Evolutionary conservation across 176 grass and related monocot species (phyloP).

Genomic region (Aegilops sharonensis): DNA sequence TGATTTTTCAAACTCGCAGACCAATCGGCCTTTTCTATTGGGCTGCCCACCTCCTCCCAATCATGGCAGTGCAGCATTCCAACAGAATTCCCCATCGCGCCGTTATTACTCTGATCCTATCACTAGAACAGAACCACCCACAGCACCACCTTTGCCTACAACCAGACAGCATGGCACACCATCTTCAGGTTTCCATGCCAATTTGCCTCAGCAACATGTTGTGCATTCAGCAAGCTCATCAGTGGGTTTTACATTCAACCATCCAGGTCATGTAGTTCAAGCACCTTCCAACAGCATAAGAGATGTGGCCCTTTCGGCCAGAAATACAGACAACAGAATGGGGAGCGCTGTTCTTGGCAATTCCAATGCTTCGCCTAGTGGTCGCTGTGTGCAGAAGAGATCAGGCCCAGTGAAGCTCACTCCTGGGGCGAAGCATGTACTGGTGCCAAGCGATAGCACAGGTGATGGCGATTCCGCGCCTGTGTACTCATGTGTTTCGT

Average conservation of each 20-base stretch:
- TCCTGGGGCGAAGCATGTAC: slow-evolving; percentile 48
- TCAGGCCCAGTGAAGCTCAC: slow-evolving; percentile 48
- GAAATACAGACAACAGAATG: slow-evolving; percentile 12
- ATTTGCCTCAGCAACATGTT: slow-evolving; percentile 34
- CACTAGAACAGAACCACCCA: neutral
- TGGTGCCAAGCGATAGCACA: slow-evolving; percentile 44
- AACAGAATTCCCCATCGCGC: slow-evolving; percentile 14
- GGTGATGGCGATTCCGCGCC: slow-evolving; percentile 26
- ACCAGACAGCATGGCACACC: slow-evolving; percentile 2
- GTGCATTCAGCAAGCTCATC: slow-evolving; percentile 30
- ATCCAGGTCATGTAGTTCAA: slow-evolving; percentile 22
- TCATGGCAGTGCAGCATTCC: slow-evolving; percentile 25
- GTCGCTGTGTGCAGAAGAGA: slow-evolving; percentile 28
- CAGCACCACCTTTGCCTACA: slow-evolving; percentile 18
- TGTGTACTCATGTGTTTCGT: slow-evolving; percentile 43
- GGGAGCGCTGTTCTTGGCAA: slow-evolving; percentile 22
- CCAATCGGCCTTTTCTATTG: slow-evolving; percentile 15
- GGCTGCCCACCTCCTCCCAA: slow-evolving; percentile 31
- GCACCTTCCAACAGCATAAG: slow-evolving; percentile 10
- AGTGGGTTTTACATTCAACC: slow-evolving; percentile 8
- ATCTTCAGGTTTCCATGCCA: slow-evolving; percentile 33
- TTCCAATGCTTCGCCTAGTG: slow-evolving; percentile 29
- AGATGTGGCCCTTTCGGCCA: slow-evolving; percentile 8
- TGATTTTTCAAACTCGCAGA: slow-evolving; percentile 1
- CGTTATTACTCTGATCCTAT: slow-evolving; percentile 29